Evolutionary conservation across 768 basidiomycete species (phyloP).

Genomic region (Cystobasidium tubakii): DNA sequence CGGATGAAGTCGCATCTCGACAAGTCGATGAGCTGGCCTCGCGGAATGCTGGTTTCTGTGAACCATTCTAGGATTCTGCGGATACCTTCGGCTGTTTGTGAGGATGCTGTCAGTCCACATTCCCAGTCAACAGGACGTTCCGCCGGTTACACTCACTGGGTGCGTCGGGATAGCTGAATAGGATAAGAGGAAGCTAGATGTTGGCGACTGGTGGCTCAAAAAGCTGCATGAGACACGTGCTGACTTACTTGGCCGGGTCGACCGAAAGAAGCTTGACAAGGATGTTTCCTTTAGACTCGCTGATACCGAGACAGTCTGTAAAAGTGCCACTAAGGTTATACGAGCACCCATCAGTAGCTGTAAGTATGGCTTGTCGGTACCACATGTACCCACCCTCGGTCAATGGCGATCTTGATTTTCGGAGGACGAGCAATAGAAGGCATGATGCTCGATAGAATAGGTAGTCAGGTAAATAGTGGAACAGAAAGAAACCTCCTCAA

Average conservation of each 20-base stretch:
- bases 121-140: no score
- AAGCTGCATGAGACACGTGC: not conserved
- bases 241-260: constrained; percentile 29
- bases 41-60: constrained; percentile 62
- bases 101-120: not conserved
- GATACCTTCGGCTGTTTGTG: constrained; percentile 61
- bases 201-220: no score
- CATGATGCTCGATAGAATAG: not conserved
- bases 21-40: constrained; percentile 47
- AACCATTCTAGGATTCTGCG: constrained; percentile 74
- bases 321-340: constrained; percentile 32
- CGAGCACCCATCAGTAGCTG: no score
- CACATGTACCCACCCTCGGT: not conserved
- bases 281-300: constrained; percentile 18
- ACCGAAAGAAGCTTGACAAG: constrained; percentile 37
- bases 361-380: not conserved
- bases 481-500: not conserved
- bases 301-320: constrained; percentile 31
- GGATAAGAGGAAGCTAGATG: not conserved
- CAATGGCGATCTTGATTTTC: constrained; percentile 25
- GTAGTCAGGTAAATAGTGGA: not conserved
- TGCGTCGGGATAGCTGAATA: constrained; percentile 10
- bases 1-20: constrained; percentile 28
- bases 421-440: constrained; percentile 19
- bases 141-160: constrained; percentile 25